Conservation (phyloP, 495 filamentous ascomycete genomes). For the Parathielavia appendiculata region DNA sequence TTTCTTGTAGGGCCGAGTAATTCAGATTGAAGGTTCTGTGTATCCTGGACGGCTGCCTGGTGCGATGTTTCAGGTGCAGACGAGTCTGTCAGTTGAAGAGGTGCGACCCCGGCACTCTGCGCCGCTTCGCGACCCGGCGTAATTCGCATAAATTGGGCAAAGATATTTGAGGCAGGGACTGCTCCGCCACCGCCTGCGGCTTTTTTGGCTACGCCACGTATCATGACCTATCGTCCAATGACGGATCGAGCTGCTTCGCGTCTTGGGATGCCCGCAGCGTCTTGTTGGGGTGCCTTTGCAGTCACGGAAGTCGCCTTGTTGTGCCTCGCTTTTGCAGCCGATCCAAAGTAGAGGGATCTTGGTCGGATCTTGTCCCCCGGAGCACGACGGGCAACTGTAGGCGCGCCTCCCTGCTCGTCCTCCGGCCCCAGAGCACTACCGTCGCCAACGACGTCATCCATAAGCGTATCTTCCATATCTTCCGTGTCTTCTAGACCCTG, state of each 20-base stretch:
- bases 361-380: slow-evolving; percentile 12
- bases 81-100: slow-evolving; percentile 11
- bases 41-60: slow-evolving; percentile 1
- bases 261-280: slow-evolving; percentile 11
- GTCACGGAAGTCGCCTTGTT: slow-evolving; percentile 6
- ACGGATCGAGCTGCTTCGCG: slow-evolving; percentile 14
- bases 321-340: slow-evolving; percentile 1
- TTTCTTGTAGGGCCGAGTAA: neutral
- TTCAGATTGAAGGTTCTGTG: slow-evolving; percentile 1
- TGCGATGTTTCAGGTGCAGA: slow-evolving; percentile 2
- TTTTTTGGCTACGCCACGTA: no score
- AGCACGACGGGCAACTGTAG: slow-evolving; percentile 7
- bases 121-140: slow-evolving; percentile 9
- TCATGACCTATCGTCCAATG: slow-evolving; percentile 7
- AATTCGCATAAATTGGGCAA: slow-evolving; percentile 3
- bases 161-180: neutral
- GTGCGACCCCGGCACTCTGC: slow-evolving; percentile 9
- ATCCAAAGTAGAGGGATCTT: slow-evolving; percentile 6
- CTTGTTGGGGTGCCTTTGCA: slow-evolving; percentile 8
- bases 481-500: no score
- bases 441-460: neutral
- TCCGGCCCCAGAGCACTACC: neutral
- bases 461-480: neutral
- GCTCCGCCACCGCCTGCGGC: slow-evolving; percentile 5
- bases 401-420: neutral